Conservation (phyloP, 2,329 filamentous ascomycete species). For the Chaetomium sp. region DNA sequence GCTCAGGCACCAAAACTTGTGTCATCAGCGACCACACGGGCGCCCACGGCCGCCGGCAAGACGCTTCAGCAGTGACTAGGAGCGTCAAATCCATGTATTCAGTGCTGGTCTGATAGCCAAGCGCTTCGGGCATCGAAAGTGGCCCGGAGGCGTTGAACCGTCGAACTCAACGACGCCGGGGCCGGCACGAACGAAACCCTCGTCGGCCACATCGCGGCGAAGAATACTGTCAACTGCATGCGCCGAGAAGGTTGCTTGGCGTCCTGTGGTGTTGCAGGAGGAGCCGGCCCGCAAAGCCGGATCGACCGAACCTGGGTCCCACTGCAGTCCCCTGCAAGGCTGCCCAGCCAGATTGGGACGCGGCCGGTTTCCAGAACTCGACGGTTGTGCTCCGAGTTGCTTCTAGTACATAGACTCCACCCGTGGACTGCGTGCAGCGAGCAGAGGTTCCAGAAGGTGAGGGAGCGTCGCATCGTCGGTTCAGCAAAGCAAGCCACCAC, state of each 20-base stretch:
- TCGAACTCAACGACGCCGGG: neutral
- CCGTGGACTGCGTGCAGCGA: neutral
- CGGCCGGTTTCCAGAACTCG: neutral
- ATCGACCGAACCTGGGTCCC: slow-evolving; percentile 26
- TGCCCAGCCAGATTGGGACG: neutral
- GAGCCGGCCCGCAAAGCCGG: slow-evolving; percentile 34
- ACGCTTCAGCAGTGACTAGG: neutral
- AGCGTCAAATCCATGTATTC: neutral
- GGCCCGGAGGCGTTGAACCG: neutral
- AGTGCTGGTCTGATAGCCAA: neutral
- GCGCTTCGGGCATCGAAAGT: neutral
- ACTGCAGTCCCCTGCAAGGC: slow-evolving; percentile 16
- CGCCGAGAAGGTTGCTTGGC: slow-evolving; percentile 31
- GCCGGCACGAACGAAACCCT: neutral
- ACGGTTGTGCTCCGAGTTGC: slow-evolving; percentile 22
- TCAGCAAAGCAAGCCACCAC: slow-evolving; percentile 13
- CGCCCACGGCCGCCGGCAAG: neutral
- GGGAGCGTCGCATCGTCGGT: slow-evolving; percentile 23
- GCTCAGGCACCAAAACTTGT: neutral
- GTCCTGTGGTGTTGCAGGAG: slow-evolving; percentile 22
- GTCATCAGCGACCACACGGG: neutral
- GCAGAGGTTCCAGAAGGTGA: slow-evolving; percentile 20
- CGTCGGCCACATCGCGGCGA: slow-evolving; percentile 24
- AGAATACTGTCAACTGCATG: slow-evolving; percentile 9
- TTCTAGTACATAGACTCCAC: slow-evolving; percentile 23